Conservation (phyloP, 2,329 filamentous ascomycete species). For the Cordyceps cateniannulata region DNA sequence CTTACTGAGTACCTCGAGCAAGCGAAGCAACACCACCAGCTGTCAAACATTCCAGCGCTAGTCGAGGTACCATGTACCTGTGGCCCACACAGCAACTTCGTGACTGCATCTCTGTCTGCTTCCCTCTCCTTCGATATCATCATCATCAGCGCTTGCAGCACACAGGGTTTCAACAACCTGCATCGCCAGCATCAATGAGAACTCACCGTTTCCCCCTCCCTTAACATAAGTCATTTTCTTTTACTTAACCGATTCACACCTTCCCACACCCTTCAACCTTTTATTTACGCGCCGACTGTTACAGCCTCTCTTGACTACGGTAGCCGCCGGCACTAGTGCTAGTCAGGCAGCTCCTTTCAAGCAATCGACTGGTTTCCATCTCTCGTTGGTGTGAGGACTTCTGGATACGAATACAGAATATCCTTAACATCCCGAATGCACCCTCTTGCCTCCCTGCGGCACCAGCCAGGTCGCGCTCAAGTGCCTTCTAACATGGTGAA, state of each 20-base stretch:
- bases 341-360: not conserved
- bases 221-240: too few species aligned
- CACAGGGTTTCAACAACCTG: not conserved
- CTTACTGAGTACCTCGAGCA: too few species aligned
- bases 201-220: not conserved
- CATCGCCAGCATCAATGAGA: not conserved
- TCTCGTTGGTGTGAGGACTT: not conserved
- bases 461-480: too few species aligned
- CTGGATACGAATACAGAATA: not conserved
- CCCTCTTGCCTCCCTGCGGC: too few species aligned
- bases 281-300: not conserved
- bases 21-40: too few species aligned
- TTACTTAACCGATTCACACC: not conserved
- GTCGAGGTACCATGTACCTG: too few species aligned
- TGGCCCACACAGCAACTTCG: too few species aligned
- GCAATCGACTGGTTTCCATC: not conserved
- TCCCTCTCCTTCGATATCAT: not conserved
- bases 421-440: too few species aligned
- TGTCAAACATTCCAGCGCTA: too few species aligned
- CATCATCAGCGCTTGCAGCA: not conserved
- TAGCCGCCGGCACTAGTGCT: constrained; percentile 8
- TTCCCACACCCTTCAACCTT: not conserved
- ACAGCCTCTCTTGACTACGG: not conserved
- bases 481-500: too few species aligned
- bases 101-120: not conserved